Evolutionary conservation across 148 eudicot genomes (phyloP).

Genomic region (Camellia japonica): DNA sequence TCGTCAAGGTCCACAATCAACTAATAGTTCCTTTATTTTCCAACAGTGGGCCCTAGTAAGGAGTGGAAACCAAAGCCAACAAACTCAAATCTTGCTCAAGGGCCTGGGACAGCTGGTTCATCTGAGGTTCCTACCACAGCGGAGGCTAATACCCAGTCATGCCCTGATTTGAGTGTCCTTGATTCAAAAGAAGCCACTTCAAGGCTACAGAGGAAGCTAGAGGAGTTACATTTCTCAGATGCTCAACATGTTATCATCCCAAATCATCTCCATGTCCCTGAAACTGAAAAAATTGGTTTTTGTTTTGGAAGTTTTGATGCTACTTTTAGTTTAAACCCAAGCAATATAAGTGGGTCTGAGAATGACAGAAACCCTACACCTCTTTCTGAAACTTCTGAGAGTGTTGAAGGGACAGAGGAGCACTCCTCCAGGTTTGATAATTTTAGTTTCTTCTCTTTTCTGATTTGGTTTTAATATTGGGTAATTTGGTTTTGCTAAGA

Average conservation of each 20-base stretch:
- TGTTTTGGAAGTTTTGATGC: constrained; percentile 88
- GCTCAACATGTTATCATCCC: constrained; percentile 76
- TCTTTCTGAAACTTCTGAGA: constrained; percentile 42
- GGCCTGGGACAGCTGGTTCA: constrained; percentile 33
- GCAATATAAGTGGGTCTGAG: constrained; percentile 26
- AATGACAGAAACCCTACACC: constrained; percentile 35
- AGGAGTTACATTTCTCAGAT: constrained; percentile 47
- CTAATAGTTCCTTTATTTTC: constrained; percentile 4
- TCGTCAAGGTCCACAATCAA: constrained; percentile 12
- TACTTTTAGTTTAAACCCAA: constrained; percentile 39
- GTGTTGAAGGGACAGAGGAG: constrained; percentile 43
- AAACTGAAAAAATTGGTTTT: constrained; percentile 65
- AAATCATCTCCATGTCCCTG: constrained; percentile 84
- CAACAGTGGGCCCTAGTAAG: constrained; percentile 52
- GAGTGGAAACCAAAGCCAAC: constrained; percentile 84
- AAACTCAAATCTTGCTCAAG: constrained; percentile 41
- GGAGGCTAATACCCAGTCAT: constrained; percentile 33
- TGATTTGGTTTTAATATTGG: neutral
- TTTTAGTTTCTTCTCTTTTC: neutral
- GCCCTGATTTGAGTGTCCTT: constrained; percentile 23
- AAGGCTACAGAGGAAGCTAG: constrained; percentile 51
- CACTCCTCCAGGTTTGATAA: constrained; percentile 49
- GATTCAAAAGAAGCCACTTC: constrained; percentile 38
- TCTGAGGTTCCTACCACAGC: constrained; percentile 36
- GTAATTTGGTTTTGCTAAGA: neutral